Percentiles rank a stretch among this genome's conserved stretches.
These are phyloP conservation scores for Leucosporidium scottii DNA, from an alignment of 768 basidiomycete species.

Conservation along the genomic window DNA sequence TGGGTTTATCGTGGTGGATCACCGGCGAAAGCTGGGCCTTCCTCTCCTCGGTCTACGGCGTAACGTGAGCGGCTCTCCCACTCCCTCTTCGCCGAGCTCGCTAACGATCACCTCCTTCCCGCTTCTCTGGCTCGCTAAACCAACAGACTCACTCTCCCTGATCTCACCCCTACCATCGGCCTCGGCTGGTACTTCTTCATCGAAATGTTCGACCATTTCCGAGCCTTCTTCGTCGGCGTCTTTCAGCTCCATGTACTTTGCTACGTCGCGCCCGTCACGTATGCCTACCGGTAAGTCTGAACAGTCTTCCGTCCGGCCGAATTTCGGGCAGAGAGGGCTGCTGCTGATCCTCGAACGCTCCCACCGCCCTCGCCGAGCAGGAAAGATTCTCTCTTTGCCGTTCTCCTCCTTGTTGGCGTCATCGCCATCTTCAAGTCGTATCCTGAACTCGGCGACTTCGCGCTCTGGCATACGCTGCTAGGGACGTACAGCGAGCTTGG, in stretches of 20 bases:
- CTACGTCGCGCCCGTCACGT: constrained; percentile 65
- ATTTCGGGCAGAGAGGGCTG: not conserved
- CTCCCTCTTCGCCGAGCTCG: not conserved
- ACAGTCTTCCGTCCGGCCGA: no score
- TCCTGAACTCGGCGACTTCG: constrained; percentile 80
- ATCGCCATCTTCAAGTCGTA: constrained; percentile 84
- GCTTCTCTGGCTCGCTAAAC: not conserved
- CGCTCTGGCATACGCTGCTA: constrained; percentile 74
- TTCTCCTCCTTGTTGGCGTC: constrained; percentile 67
- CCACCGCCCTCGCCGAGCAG: constrained; percentile 47
- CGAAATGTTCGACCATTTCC: constrained; percentile 98
- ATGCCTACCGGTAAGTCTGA: constrained; percentile 23
- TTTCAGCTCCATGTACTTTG: constrained; percentile 80
- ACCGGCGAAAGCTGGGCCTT: constrained; percentile 32
- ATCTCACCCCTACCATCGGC: constrained; percentile 87
- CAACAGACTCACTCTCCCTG: constrained; percentile 69
- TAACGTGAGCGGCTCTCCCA: constrained; percentile 22
- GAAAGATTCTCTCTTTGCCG: constrained; percentile 75
- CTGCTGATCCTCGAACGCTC: not conserved
- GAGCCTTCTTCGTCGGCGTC: constrained; percentile 88
- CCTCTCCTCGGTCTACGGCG: constrained; percentile 22
- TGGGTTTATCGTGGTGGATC: constrained; percentile 8
- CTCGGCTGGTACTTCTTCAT: constrained; percentile 99
- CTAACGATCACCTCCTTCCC: not conserved
- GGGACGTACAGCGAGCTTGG: constrained; percentile 75